Conservation (phyloP, 75 land plant genomes). For the Pinus taeda region DNA sequence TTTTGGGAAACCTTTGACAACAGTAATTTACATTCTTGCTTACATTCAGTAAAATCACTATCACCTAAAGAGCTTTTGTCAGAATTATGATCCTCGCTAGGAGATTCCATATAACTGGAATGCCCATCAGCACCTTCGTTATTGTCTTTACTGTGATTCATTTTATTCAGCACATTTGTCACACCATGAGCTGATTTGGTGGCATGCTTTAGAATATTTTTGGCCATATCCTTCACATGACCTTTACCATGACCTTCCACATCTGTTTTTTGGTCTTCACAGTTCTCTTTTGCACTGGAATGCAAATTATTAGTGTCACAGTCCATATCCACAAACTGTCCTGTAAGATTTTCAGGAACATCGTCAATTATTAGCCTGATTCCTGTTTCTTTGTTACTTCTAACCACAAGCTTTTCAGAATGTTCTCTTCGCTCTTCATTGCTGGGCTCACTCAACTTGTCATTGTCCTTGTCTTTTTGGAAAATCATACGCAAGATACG, state of each 20-base stretch:
- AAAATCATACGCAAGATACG: constrained; percentile 31
- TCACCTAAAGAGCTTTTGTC: not conserved
- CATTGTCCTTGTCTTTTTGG: constrained; percentile 18
- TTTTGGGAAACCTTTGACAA: not conserved
- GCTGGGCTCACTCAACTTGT: not conserved
- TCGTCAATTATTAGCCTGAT: constrained; percentile 35
- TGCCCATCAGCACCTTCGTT: not conserved
- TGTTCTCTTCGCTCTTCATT: not conserved
- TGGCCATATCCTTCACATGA: constrained; percentile 33
- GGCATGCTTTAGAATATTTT: constrained; percentile 38
- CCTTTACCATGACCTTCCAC: constrained; percentile 16
- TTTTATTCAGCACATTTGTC: constrained; percentile 29
- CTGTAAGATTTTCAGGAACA: constrained; percentile 2
- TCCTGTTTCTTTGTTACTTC: constrained; percentile 19
- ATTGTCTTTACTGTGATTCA: not conserved
- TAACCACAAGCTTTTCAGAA: constrained; percentile 24
- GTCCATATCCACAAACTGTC: not conserved
- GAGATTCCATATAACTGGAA: not conserved
- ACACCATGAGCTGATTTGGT: constrained; percentile 31
- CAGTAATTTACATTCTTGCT: constrained; percentile 5
- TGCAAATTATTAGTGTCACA: not conserved
- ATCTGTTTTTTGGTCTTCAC: constrained; percentile 6
- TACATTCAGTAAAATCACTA: not conserved
- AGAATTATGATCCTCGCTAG: not conserved
- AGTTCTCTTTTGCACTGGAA: constrained; percentile 7